These are phyloP conservation scores for Tolypocladium tropicale DNA, from an alignment of 2,329 filamentous ascomycete genomes.

Conservation along the genomic window DNA sequence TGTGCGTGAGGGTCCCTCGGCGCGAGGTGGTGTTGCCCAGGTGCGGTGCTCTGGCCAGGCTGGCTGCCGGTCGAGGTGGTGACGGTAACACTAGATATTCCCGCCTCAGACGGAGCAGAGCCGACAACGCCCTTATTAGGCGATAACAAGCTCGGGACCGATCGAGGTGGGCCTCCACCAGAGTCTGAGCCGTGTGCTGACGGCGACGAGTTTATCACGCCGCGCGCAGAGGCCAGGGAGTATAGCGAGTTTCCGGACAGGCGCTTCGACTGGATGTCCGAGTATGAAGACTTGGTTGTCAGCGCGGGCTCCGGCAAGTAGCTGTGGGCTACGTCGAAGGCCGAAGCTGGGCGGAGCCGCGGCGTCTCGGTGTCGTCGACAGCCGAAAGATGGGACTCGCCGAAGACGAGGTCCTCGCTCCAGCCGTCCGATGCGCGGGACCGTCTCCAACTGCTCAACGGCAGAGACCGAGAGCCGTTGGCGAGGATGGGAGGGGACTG, in stretches of 20 bases:
- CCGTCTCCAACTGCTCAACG: slow-evolving; percentile 30
- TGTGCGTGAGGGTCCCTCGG: slow-evolving; percentile 29
- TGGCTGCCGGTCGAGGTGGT: slow-evolving; percentile 39
- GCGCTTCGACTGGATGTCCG: slow-evolving; percentile 48
- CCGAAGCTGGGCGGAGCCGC: slow-evolving; percentile 26
- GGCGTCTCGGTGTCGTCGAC: slow-evolving; percentile 40
- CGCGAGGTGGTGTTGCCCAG: slow-evolving; percentile 33
- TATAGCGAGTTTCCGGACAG: slow-evolving; percentile 66
- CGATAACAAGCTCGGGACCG: slow-evolving; percentile 35
- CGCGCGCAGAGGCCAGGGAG: slow-evolving; percentile 53
- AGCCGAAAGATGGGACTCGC: slow-evolving; percentile 30
- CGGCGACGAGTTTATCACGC: slow-evolving; percentile 34
- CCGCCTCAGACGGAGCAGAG: slow-evolving; percentile 38
- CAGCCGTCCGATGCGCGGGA: slow-evolving; percentile 30
- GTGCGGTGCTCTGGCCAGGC: slow-evolving; percentile 16
- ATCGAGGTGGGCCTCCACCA: slow-evolving; percentile 27
- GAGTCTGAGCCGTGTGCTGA: slow-evolving; percentile 45
- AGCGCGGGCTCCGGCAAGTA: slow-evolving; percentile 39
- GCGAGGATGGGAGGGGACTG: slow-evolving; percentile 34
- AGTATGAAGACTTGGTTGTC: slow-evolving; percentile 35
- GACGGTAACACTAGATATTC: slow-evolving; percentile 40
- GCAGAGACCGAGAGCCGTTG: slow-evolving; percentile 29
- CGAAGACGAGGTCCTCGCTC: slow-evolving; percentile 25
- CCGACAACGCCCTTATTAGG: slow-evolving; percentile 28
- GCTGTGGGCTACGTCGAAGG: slow-evolving; percentile 16